phyloP scores from a whole-genome alignment of 1,284 basidiomycete genomes.

The Ganoderma sinense region DNA sequence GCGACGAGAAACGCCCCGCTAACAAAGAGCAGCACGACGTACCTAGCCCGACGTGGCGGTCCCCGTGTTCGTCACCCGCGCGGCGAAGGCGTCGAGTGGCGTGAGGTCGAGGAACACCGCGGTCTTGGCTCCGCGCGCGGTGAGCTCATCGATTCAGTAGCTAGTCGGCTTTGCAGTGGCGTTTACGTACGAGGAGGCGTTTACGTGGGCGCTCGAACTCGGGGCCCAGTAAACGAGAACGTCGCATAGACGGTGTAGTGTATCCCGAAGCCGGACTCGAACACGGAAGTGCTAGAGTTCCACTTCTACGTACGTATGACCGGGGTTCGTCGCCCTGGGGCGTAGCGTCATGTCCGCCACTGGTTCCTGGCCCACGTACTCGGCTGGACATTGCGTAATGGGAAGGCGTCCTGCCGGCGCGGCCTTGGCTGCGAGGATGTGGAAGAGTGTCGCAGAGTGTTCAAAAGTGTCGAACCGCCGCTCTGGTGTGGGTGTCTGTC shows the following conservation, averaged over 20 bases:
- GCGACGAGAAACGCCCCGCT: constrained; percentile 51
- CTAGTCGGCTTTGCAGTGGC: background rate
- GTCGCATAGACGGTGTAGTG: constrained; percentile 52
- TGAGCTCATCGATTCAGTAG: constrained; percentile 32
- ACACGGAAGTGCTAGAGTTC: constrained; percentile 58
- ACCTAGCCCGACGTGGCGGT: constrained; percentile 56
- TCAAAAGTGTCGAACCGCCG: constrained; percentile 56
- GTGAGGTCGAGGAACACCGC: constrained; percentile 51
- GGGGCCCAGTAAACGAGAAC: constrained; percentile 50
- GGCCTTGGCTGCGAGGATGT: constrained; percentile 56
- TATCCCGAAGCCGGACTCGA: constrained; percentile 59
- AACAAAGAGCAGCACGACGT: constrained; percentile 59
- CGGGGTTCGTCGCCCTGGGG: constrained; percentile 54
- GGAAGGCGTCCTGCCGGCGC: constrained; percentile 62
- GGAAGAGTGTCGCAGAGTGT: constrained; percentile 48
- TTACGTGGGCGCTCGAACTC: constrained; percentile 37
- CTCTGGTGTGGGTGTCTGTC: constrained; percentile 63
- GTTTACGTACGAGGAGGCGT: constrained; percentile 26
- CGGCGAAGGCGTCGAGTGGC: constrained; percentile 55
- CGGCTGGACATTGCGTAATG: constrained; percentile 61
- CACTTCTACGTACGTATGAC: constrained; percentile 58
- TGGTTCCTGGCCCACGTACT: constrained; percentile 53
- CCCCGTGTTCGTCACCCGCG: constrained; percentile 57
- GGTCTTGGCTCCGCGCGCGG: constrained; percentile 35
- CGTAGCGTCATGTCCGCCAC: constrained; percentile 68